phyloP scores from a whole-genome alignment of 192 early-diverging fungal species.

The Gaertneriomyces semiglobifer region DNA sequence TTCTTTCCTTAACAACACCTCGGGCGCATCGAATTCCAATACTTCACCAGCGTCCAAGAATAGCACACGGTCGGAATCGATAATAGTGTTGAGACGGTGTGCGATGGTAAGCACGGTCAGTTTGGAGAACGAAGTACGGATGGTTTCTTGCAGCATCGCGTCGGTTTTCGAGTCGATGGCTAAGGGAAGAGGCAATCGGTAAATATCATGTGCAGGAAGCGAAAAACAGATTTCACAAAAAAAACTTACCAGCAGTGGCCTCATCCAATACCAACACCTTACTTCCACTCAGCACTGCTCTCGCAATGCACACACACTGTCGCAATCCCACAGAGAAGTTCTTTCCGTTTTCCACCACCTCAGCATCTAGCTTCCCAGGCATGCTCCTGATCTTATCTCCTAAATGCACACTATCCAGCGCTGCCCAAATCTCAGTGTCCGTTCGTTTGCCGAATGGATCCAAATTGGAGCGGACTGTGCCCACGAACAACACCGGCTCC shows the following conservation, averaged over 20 bases:
- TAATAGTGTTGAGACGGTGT: slow-evolving; percentile 73
- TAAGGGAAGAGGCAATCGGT: no score
- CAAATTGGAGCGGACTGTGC: slow-evolving; percentile 80
- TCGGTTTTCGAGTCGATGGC: slow-evolving; percentile 51
- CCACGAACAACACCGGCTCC: slow-evolving; percentile 68
- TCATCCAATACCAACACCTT: slow-evolving; percentile 58
- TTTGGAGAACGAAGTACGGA: slow-evolving; percentile 45
- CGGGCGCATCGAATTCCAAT: slow-evolving; percentile 51
- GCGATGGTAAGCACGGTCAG: slow-evolving; percentile 54
- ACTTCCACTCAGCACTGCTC: slow-evolving; percentile 51
- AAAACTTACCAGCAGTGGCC: slow-evolving; percentile 38
- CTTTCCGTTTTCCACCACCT: slow-evolving; percentile 52
- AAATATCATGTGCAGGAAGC: no score
- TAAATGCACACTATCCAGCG: slow-evolving; percentile 59
- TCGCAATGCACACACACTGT: slow-evolving; percentile 54
- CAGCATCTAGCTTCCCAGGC: slow-evolving; percentile 49
- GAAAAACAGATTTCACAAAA: no score
- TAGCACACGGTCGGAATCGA: slow-evolving; percentile 51
- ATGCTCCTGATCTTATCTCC: slow-evolving; percentile 47
- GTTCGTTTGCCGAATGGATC: slow-evolving; percentile 66
- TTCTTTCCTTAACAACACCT: slow-evolving; percentile 39
- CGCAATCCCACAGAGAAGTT: slow-evolving; percentile 59
- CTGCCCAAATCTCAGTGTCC: slow-evolving; percentile 67
- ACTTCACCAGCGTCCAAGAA: slow-evolving; percentile 52
- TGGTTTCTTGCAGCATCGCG: slow-evolving; percentile 50